These are phyloP conservation scores for Ganoderma sinense DNA, from an alignment of 1,284 basidiomycete genomes.

Conservation along the genomic window DNA sequence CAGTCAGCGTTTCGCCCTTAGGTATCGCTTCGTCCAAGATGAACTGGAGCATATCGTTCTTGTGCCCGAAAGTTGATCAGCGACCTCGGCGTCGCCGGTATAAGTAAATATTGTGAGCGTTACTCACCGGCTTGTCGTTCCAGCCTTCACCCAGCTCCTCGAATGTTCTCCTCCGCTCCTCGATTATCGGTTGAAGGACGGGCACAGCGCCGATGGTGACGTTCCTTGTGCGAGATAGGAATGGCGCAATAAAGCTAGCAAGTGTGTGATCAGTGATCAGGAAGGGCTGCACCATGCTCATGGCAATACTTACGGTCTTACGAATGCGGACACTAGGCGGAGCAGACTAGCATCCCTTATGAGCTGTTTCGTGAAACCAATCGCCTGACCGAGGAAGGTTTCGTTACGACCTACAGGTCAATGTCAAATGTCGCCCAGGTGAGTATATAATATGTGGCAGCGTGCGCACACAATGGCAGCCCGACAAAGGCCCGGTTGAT, in stretches of 20 bases:
- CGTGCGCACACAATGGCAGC: constrained; percentile 43
- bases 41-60: constrained; percentile 53
- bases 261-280: background rate
- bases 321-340: constrained; percentile 10
- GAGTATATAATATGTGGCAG: background rate
- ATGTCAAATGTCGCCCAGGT: background rate
- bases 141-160: background rate
- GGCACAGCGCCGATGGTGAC: no score
- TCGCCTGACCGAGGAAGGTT: constrained; percentile 22
- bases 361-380: constrained; percentile 21
- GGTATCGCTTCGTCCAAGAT: constrained; percentile 46
- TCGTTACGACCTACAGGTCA: constrained; percentile 15
- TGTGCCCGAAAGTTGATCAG: constrained; percentile 19
- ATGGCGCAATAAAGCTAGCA: background rate
- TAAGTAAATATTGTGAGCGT: no score
- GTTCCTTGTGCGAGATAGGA: background rate
- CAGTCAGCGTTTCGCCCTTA: constrained; percentile 39
- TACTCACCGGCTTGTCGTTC: background rate
- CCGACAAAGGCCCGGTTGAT: constrained; percentile 57
- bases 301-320: background rate
- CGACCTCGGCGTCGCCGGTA: no score
- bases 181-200: background rate
- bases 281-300: background rate
- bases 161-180: background rate
- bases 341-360: constrained; percentile 12